Conservation (phyloP, 345 rosid species). For the Gossypium stocksii region DNA sequence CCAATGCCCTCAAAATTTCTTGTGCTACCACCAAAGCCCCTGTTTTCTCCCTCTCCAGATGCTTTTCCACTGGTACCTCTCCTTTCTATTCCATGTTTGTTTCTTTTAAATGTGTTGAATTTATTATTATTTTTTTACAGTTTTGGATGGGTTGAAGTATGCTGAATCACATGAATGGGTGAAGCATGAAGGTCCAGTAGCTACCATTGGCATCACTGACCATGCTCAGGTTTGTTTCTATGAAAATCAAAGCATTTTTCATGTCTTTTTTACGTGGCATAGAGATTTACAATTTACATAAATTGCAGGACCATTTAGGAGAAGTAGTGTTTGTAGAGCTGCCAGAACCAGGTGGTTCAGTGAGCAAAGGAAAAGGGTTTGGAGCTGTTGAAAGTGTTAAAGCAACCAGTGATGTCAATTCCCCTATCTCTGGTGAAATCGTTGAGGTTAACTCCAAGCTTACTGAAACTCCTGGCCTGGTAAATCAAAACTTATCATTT, state of each 20-base stretch:
- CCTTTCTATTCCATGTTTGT: neutral
- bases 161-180: slow-evolving; percentile 95
- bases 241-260: too few relatives aligned
- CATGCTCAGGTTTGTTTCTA: slow-evolving; percentile 75
- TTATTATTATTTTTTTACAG: slow-evolving; percentile 23
- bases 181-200: slow-evolving; percentile 84
- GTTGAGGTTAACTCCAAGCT: slow-evolving; percentile 79
- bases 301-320: slow-evolving; percentile 72
- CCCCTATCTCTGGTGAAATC: slow-evolving; percentile 82
- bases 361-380: slow-evolving; percentile 55
- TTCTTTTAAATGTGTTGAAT: neutral
- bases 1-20: slow-evolving; percentile 75
- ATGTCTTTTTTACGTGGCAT: too few relatives aligned
- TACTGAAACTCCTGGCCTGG: slow-evolving; percentile 65
- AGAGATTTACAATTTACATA: too few relatives aligned
- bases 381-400: slow-evolving; percentile 97
- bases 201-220: slow-evolving; percentile 82
- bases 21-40: slow-evolving; percentile 43
- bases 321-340: slow-evolving; percentile 95
- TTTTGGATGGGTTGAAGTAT: slow-evolving; percentile 89
- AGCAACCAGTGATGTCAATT: slow-evolving; percentile 84
- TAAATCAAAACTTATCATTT: slow-evolving; percentile 18
- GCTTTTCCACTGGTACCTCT: slow-evolving; percentile 66
- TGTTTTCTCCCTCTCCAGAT: slow-evolving; percentile 59
- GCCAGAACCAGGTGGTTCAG: slow-evolving; percentile 58